Base-by-base conservation (phyloP, 495 filamentous ascomycete species). In the Clohesyomyces aquaticus region DNA sequence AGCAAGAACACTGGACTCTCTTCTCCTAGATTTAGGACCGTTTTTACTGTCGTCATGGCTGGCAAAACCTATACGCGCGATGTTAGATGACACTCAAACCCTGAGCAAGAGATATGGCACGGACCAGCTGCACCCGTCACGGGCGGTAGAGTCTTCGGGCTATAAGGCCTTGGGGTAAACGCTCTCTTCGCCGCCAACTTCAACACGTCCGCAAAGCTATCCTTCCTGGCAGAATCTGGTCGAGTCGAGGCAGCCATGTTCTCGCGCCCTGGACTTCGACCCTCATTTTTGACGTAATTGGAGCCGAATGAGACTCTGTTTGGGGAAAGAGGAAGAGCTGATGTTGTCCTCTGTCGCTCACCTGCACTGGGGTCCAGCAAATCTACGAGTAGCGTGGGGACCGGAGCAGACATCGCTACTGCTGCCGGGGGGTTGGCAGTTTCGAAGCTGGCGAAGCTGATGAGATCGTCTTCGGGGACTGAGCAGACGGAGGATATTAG, bases 391-490 rank as follows among this genome's bases (percentile, higher is more conserved):
- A 50, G 47, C n/a, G 47, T 50, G 16, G 47, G 19, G 2, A 12
- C 23, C 21, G 50, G 23, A 2, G 26, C 1, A 53, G 50, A n/a
- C 50, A 23, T 52, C n/a, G 8, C 8, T 26, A 27, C 6, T 16
- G 55, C 11, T 8, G 38, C 23, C 19, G 55, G 29, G 2, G 55
- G 28, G 11, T 2, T 25, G 16, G 6, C 11, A 12, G n/a, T 14
- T 22, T 26, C 55, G 45, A 23, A 29, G 19, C 56, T 50, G 25
- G 25, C 26, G 43, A 59, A 41, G 56, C 56, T 59, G 45, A 59
- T 59, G 6, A 49, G 43, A 26, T 59, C 56, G 56, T 59, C 56
- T 3, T 32, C 56, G 18, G 16, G 18, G 45, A 28, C 43, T 59
- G 25, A 3, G 18, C 4, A 6, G 19, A 51, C 16, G 3, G n/a